Base-by-base conservation (phyloP, 2,329 filamentous ascomycete genomes). In the Xylariales sp. region DNA sequence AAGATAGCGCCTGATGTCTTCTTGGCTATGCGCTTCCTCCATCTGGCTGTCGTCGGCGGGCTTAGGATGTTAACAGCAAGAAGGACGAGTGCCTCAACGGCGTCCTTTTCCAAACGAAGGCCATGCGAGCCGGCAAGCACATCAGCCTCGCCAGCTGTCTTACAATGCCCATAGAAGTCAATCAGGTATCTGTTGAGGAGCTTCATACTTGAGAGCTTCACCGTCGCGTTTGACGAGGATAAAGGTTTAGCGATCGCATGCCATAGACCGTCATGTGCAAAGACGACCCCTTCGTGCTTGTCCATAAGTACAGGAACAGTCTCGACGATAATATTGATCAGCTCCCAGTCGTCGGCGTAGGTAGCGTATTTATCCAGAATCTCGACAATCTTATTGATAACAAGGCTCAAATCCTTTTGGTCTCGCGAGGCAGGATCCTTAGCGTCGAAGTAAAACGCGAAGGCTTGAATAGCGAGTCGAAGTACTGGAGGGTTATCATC, bases 401-500 rank as follows among this genome's bases (percentile, higher is more conserved):
- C 70, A 25, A 80, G 74, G 9, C 73, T 70, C 9, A 86, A 67
- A 54, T 95, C 85, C 53, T 84, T 84, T 45, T 77, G 73, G 45
- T 81, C 81, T 45, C 78, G 80, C 7, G 70, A 58, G 2, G 68
- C 70, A 3, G 75, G 68, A 27, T 79, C 78, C 24, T 76, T 74
- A 0, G 76, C 77, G 45, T 93, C 86, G 44, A 95, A 86, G 61
- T 91, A 95, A 38, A 93, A 80, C 1, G 81, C 77, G 67, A 90
- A 95, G 21, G 85, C 80, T 58, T 93, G 86, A 40, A 96, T 70
- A 1, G 84, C 86, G 16, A 91, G 77, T 45, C 81, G 79, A 37
- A 82, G 72, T 19, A 95, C 76, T 0, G 83, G 71, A 12, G 76
- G 56, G 49, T 94, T 90, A 8, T 84, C 81, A 6, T 81, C 78